Conservation (phyloP, 768 basidiomycete genomes). For the Tremella mesenterica region DNA sequence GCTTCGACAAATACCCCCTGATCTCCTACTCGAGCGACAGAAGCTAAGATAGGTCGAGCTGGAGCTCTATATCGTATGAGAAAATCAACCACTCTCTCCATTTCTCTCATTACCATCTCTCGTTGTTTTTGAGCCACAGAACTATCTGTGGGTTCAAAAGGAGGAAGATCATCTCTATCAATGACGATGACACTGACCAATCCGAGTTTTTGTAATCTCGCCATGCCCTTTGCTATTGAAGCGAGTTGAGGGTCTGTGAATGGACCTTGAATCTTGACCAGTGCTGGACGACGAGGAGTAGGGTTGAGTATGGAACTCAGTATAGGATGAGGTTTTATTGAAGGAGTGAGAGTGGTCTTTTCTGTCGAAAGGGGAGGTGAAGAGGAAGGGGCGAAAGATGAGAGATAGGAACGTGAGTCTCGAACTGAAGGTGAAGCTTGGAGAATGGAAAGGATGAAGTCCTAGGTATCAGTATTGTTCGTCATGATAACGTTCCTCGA, state of each 20-base stretch:
- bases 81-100: slow-evolving; percentile 69
- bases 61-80: slow-evolving; percentile 77
- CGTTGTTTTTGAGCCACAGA: slow-evolving; percentile 26
- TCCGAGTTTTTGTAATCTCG: slow-evolving; percentile 91
- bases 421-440: slow-evolving; percentile 83
- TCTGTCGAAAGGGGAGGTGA: slow-evolving; percentile 36
- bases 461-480: slow-evolving; percentile 50
- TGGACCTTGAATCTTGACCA: slow-evolving; percentile 94
- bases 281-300: slow-evolving; percentile 71
- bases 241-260: slow-evolving; percentile 88
- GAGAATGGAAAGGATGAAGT: slow-evolving; percentile 91
- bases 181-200: slow-evolving; percentile 91
- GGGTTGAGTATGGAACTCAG: slow-evolving; percentile 60
- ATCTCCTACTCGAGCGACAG: slow-evolving; percentile 52
- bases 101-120: slow-evolving; percentile 55
- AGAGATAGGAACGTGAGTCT: slow-evolving; percentile 82
- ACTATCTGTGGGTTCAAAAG: slow-evolving; percentile 17
- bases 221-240: slow-evolving; percentile 84
- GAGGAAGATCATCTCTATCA: slow-evolving; percentile 66
- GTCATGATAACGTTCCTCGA: background rate
- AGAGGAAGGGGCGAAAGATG: slow-evolving; percentile 73
- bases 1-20: slow-evolving; percentile 56
- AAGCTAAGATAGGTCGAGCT: slow-evolving; percentile 79
- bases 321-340: slow-evolving; percentile 42
- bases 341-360: background rate